These are phyloP conservation scores for Megacollybia marginata DNA, from an alignment of 768 basidiomycete genomes.

Conservation along the genomic window DNA sequence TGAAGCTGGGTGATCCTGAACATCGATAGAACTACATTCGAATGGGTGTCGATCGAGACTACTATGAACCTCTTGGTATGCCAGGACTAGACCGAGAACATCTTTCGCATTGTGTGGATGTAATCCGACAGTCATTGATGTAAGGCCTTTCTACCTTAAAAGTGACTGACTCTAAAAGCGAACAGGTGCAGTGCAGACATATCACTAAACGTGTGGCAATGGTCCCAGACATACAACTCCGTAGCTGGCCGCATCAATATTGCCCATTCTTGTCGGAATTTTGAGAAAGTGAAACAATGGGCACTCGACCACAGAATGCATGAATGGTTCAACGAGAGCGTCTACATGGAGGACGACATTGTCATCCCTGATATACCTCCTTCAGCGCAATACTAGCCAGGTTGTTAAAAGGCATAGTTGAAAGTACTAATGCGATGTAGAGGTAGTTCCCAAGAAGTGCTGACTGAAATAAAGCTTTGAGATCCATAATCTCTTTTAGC, in stretches of 20 bases:
- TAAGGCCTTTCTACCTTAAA: too few species aligned
- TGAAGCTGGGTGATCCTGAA: neutral
- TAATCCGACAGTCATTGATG: constrained; percentile 14
- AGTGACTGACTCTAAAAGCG: too few species aligned
- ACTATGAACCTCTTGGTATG: constrained; percentile 15
- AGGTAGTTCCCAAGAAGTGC: too few species aligned
- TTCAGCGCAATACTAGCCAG: too few species aligned
- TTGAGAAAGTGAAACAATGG: constrained; percentile 3
- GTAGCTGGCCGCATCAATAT: constrained; percentile 14
- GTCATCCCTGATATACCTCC: neutral
- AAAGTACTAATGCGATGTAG: too few species aligned
- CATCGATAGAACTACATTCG: neutral
- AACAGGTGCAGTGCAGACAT: constrained; percentile 15
- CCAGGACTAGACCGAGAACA: constrained; percentile 13
- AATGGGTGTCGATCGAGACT: constrained; percentile 14
- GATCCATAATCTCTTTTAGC: too few species aligned
- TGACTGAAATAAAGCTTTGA: too few species aligned
- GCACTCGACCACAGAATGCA: constrained; percentile 2
- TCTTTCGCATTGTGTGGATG: constrained; percentile 16
- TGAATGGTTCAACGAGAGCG: constrained; percentile 10
- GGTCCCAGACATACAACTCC: constrained; percentile 13
- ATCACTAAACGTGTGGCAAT: constrained; percentile 19
- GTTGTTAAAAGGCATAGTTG: too few species aligned
- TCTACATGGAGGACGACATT: constrained; percentile 14
- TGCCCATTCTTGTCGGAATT: constrained; percentile 15